A percentile compares a stretch with the other conserved stretches of the same genome.
These are phyloP conservation scores for Fomitopsis betulina DNA, from an alignment of 1,284 basidiomycete genomes.

Conservation along the genomic window DNA sequence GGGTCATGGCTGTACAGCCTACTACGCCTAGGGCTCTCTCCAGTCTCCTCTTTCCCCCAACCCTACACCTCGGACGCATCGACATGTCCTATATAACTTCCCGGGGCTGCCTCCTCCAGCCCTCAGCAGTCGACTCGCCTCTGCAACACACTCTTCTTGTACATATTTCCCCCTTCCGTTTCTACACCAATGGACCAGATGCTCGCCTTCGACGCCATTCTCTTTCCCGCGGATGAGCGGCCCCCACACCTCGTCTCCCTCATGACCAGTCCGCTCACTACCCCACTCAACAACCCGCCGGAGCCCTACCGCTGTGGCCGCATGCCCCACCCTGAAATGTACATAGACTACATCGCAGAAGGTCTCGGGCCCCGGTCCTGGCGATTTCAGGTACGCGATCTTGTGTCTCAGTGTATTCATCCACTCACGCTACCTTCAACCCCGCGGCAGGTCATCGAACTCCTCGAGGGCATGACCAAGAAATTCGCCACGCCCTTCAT, in stretches of 20 bases:
- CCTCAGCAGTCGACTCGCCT: constrained; percentile 3
- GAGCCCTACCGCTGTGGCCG: constrained; percentile 37
- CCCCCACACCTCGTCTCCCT: constrained; percentile 64
- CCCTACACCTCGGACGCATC: neutral
- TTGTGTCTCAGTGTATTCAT: constrained; percentile 9
- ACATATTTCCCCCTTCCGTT: constrained; percentile 10
- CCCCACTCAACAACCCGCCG: constrained; percentile 28
- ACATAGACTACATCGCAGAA: constrained; percentile 81
- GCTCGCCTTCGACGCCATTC: constrained; percentile 50
- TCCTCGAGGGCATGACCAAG: constrained; percentile 71
- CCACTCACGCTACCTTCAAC: constrained; percentile 3
- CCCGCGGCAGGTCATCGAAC: constrained; percentile 56
- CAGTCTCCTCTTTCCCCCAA: neutral
- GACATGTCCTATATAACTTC: neutral
- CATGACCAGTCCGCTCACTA: constrained; percentile 62
- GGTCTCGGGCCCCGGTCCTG: constrained; percentile 60
- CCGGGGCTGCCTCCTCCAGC: constrained; percentile 4
- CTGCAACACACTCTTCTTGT: constrained; percentile 9
- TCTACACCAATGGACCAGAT: constrained; percentile 50
- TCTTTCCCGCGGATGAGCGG: constrained; percentile 41
- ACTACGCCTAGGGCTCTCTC: neutral
- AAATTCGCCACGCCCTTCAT: constrained; percentile 75
- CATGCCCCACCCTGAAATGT: constrained; percentile 75
- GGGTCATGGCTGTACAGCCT: neutral
- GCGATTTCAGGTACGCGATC: constrained; percentile 58